These are phyloP conservation scores for Boletus semigastroideus DNA, from an alignment of 1,284 basidiomycete species.

Conservation along the genomic window DNA sequence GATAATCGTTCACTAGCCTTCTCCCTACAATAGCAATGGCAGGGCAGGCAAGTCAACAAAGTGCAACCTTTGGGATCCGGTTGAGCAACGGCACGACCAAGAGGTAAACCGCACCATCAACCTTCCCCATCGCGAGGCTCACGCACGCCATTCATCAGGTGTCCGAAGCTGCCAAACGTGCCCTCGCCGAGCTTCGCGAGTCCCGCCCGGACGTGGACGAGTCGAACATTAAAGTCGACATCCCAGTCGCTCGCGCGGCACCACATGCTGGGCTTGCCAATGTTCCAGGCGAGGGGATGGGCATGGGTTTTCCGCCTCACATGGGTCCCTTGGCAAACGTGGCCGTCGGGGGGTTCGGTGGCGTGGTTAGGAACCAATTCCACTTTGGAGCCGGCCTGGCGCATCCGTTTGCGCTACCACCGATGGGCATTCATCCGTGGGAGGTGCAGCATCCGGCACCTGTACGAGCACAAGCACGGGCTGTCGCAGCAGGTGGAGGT, in stretches of 20 bases:
- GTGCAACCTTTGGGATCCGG: slow-evolving; percentile 71
- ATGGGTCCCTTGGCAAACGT: too few relatives aligned
- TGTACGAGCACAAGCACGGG: neutral
- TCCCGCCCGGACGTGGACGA: slow-evolving; percentile 57
- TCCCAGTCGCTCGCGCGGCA: slow-evolving; percentile 38
- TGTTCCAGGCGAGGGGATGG: neutral
- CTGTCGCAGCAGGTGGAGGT: slow-evolving; percentile 7
- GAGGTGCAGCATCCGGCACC: neutral
- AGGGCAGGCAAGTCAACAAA: slow-evolving; percentile 40
- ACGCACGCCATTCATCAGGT: slow-evolving; percentile 44
- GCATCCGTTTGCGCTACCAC: slow-evolving; percentile 9
- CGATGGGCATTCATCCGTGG: neutral
- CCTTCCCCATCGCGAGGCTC: neutral
- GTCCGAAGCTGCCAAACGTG: slow-evolving; percentile 64
- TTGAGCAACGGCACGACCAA: slow-evolving; percentile 61
- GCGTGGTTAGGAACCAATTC: slow-evolving; percentile 5
- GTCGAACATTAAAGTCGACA: slow-evolving; percentile 54
- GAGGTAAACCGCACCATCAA: slow-evolving; percentile 51
- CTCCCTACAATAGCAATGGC: slow-evolving; percentile 18
- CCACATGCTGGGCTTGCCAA: neutral
- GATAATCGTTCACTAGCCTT: slow-evolving; percentile 14
- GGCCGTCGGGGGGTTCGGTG: neutral
- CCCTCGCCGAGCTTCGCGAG: slow-evolving; percentile 56
- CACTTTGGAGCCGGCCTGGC: slow-evolving; percentile 16
- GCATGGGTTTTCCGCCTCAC: too few relatives aligned